Percentiles rank a stretch among this genome's conserved stretches.
Conservation (phyloP, 345 rosid species). For the Rhizophora mangle region DNA sequence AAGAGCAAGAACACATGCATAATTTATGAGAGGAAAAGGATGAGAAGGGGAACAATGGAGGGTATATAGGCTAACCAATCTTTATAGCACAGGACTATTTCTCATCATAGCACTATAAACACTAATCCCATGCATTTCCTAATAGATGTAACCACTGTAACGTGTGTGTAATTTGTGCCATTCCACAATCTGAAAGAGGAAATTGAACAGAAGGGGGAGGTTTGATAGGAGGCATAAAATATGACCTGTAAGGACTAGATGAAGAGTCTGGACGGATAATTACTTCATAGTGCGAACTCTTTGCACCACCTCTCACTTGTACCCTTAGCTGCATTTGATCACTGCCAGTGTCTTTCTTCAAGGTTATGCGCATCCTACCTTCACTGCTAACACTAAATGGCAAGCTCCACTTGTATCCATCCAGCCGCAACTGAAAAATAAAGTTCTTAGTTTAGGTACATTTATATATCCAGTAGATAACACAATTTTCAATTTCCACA, state of each 20-base stretch:
- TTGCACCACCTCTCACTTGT: slow-evolving; percentile 88
- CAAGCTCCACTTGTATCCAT: slow-evolving; percentile 83
- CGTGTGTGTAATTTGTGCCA: not conserved
- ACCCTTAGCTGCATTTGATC: slow-evolving; percentile 61
- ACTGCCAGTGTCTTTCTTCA: slow-evolving; percentile 52
- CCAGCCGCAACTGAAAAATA: slow-evolving; percentile 58
- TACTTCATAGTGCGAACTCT: slow-evolving; percentile 84
- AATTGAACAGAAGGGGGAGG: not conserved
- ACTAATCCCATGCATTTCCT: not conserved
- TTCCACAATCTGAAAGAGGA: not conserved
- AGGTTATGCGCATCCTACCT: slow-evolving; percentile 67
- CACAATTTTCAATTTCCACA: slow-evolving; percentile 14
- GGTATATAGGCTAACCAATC: not conserved
- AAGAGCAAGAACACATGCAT: slow-evolving; percentile 5
- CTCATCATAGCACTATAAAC: too few relatives aligned
- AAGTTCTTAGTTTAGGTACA: slow-evolving; percentile 9
- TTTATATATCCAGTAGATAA: slow-evolving; percentile 2
- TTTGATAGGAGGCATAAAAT: not conserved
- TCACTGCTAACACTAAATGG: slow-evolving; percentile 77
- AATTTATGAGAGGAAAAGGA: slow-evolving; percentile 7
- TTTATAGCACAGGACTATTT: not conserved
- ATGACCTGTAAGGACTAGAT: slow-evolving; percentile 91
- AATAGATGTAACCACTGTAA: not conserved
- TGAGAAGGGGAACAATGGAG: not conserved
- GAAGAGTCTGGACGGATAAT: slow-evolving; percentile 75